Conservation (phyloP, 2,329 filamentous ascomycete species). For the Elsinoe arachidis region DNA sequence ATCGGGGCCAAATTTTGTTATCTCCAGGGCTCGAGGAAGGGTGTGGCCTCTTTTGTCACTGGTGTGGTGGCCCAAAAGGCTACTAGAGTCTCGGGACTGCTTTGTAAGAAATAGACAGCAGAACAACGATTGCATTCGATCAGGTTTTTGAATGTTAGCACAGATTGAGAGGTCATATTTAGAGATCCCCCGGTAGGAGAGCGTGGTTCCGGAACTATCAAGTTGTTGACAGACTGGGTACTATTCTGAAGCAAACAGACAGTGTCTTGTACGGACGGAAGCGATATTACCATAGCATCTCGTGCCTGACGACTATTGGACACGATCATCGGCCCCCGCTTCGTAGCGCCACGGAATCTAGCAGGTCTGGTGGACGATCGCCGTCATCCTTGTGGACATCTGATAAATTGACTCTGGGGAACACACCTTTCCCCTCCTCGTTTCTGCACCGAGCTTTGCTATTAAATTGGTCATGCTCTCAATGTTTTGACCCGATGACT, state of each 20-base stretch:
- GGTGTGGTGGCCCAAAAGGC: not conserved
- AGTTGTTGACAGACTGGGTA: too few species aligned
- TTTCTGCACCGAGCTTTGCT: not conserved
- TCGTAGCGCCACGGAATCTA: not conserved
- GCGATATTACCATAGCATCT: not conserved
- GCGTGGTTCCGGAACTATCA: too few species aligned
- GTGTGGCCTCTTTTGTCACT: not conserved
- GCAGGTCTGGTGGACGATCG: not conserved
- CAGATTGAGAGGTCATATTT: too few species aligned
- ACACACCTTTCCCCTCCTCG: not conserved
- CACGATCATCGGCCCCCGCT: not conserved
- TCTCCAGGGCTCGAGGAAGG: not conserved
- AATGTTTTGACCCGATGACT: conserved; percentile 1
- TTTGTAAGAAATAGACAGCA: not conserved
- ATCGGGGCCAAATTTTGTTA: not conserved
- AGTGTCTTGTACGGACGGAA: too few species aligned
- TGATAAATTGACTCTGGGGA: conserved; percentile 5
- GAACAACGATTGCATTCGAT: too few species aligned
- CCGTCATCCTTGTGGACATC: not conserved
- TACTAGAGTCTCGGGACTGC: not conserved
- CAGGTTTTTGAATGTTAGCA: too few species aligned
- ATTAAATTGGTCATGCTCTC: not conserved
- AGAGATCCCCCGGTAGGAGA: too few species aligned
- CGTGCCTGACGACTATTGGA: not conserved
- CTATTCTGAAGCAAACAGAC: too few species aligned